Percentiles rank a stretch among this genome's conserved stretches.
Conservation (phyloP, 176 grass and related monocot species). For the Chloris gayana region DNA sequence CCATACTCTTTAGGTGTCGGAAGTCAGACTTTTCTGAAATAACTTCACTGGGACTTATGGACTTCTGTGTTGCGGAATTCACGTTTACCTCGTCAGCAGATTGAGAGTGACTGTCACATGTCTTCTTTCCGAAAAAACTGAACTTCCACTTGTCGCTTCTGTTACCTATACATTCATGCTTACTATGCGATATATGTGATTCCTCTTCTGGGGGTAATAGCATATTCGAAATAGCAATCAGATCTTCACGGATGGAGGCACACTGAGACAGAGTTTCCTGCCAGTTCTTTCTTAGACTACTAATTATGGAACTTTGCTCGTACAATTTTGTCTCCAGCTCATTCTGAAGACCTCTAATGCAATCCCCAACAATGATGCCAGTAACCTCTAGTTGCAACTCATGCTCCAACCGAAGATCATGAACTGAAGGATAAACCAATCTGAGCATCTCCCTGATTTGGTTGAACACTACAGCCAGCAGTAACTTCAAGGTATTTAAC, state of each 20-base stretch:
- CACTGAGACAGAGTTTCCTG: conserved; percentile 65
- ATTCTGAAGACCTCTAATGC: conserved; percentile 60
- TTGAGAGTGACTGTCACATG: conserved; percentile 47
- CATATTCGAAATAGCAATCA: conserved; percentile 66
- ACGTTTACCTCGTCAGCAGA: conserved; percentile 44
- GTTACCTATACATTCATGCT: conserved; percentile 54
- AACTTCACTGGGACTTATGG: conserved; percentile 63
- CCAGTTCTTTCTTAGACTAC: conserved; percentile 64
- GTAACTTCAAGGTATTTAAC: conserved; percentile 57
- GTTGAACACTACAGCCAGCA: conserved; percentile 60
- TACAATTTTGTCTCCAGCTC: conserved; percentile 70
- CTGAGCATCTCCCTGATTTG: conserved; percentile 64
- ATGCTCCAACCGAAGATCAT: conserved; percentile 68
- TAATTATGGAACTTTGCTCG: conserved; percentile 63
- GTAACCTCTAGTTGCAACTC: conserved; percentile 80
- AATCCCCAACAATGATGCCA: conserved; percentile 67
- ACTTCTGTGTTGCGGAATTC: conserved; percentile 49
- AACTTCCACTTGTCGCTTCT: conserved; percentile 70
- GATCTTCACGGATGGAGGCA: conserved; percentile 67
- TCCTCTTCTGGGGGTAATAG: conserved; percentile 60
- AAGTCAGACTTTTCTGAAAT: conserved; percentile 78
- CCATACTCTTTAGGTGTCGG: conserved; percentile 70
- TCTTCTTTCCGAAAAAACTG: conserved; percentile 52
- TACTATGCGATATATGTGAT: conserved; percentile 29
- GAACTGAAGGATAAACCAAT: conserved; percentile 47